Base-by-base conservation (phyloP, 106 monocot species). In the Platanthera guangdongensis region DNA sequence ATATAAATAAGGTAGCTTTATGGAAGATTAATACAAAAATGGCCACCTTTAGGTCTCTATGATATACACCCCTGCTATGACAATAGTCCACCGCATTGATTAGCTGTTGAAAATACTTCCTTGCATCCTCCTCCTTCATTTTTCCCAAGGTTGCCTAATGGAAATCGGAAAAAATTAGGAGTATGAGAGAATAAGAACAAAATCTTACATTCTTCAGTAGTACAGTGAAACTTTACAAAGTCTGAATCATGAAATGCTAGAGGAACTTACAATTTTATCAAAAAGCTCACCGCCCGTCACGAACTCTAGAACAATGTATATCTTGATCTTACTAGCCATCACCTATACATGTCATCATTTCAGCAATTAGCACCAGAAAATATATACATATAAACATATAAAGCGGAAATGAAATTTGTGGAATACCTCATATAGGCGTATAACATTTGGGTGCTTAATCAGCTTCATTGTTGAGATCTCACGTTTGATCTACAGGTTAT, bases 21-120 rank as follows among this genome's bases (percentile, higher is more conserved):
- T 32, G 25, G 11, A 65, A 39, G 4, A 65, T 32, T 65, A 30
- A 65, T 12, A 65, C 32, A 65, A 65, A 10, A 32, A 39, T 39
- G 12, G 65, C 30, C 47, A 92, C 95, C 95, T 96, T 96, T 49
- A 96, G 83, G 53, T 96, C 96, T 77, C 96, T 84, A 59, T 96
- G 96, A 78, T 72, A 96, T 47, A 93, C 91, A 21, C 96, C 93
- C 83, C 96, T 90, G 74, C 96, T 96, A 77, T 96, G 92, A 65
- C 95, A 95, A 57, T 90, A 95, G 57, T 95, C 95, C 46, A 95
- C 90, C 51, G 92, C 95, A 83, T 90, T 87, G 49, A 95, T 93
- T 76, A 95, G 82, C 65, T 95, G 95, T 52, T 95, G 95, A 81
- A 96, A 93, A 78, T 96, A 96, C 73, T 86, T 93, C 57, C 96